phyloP scores from a whole-genome alignment of 164 flowering plant genomes.

The Stephania cephalantha region DNA sequence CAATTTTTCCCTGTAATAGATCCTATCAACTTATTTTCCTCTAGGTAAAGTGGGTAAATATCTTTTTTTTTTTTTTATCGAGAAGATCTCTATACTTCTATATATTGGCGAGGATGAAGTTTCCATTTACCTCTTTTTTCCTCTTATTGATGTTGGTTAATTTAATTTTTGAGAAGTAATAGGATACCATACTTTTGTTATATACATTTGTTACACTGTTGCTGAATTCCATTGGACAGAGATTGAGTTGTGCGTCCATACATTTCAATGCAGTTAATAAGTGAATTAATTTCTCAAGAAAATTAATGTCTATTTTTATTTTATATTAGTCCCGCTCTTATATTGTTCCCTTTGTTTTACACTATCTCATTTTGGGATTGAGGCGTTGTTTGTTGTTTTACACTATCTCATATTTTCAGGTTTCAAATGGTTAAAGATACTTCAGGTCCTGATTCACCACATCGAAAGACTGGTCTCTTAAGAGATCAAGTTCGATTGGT shows the following conservation, averaged over 20 bases:
- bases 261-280: no score
- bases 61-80: background rate
- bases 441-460: constrained; percentile 39
- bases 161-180: no score
- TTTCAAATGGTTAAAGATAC: constrained; percentile 46
- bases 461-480: constrained; percentile 50
- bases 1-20: background rate
- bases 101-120: no score
- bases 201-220: no score
- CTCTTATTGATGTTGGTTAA: no score
- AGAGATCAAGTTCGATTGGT: constrained; percentile 77
- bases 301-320: background rate
- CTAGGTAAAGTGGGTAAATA: background rate
- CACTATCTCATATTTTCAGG: constrained; percentile 6
- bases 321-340: background rate
- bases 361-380: no score
- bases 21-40: background rate
- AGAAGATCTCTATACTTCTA: background rate
- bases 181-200: no score
- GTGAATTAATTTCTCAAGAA: background rate
- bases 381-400: no score
- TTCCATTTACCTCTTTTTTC: no score
- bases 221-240: no score
- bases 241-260: no score
- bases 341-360: background rate